Evolutionary conservation across 176 grass and related monocot genomes (phyloP), one percentile per base, ranked within the genome.

Genomic region (Eragrostis curvula): DNA sequence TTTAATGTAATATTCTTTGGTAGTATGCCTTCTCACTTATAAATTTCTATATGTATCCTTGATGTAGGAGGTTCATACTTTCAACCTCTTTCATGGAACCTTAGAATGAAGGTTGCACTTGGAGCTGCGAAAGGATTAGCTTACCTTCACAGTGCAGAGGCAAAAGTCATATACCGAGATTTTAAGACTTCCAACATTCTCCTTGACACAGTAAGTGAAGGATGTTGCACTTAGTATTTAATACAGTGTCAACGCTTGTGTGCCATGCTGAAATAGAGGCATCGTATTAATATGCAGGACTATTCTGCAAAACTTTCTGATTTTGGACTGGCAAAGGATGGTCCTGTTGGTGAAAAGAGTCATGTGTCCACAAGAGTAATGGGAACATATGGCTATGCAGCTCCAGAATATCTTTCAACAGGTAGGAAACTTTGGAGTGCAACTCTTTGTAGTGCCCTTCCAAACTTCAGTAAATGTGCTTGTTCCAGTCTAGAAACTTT

Each of bases 111-210:
- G 74, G 90, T 97, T 86, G 95, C 92, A 46, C 88, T 92, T 61
- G 92, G 92, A 83, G 90, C 95, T 70, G 95, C 95, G 14, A 91
- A 94, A 86, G 95, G 95, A 73, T 52, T 97, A 59, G 92, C 95
- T 51, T 97, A 90, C 78, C 90, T 97, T 81, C 95, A 97, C 53
- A 92, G 92, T 71, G 81, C 83, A 2, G 85, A 94, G 70, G 88
- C 92, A 68, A 90, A 94, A 89, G 90, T 97, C 71, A 97, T 97
- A 85, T 97, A 94, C 75, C 88, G 95, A 77, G 95, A 97, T 87
- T 97, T 97, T 78, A 97, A 97, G 78, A 88, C 90, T 59, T 94
- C 95, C 55, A 94, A 97, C 74, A 88, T 97, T 76, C 95, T 97
- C 51, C 95, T 97, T 70, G 95, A 97, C 56, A 79, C 92, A 52